Evolutionary conservation across 2,329 filamentous ascomycete species (phyloP).

Genomic region (Botrytis porri): DNA sequence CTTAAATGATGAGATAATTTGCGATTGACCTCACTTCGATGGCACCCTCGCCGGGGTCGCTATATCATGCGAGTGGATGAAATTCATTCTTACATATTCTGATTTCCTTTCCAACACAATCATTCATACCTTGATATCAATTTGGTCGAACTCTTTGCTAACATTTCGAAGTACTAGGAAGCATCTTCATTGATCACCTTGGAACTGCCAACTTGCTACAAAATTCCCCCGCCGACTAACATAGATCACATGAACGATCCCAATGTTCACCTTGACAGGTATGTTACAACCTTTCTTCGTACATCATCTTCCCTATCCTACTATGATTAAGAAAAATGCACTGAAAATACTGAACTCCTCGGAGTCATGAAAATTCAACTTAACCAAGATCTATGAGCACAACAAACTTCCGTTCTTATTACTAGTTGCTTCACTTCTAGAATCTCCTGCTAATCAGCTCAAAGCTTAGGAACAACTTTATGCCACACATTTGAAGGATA

Average conservation of each 20-base stretch:
- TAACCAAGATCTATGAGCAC: constrained; percentile 42
- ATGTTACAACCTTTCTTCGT: not conserved
- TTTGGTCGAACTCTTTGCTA: not conserved
- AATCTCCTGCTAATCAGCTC: not conserved
- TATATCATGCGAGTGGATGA: constrained; percentile 75
- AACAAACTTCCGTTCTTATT: not conserved
- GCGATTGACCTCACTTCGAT: constrained; percentile 87
- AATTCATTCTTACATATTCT: constrained; percentile 99
- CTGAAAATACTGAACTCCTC: constrained; percentile 41
- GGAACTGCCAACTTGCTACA: not conserved
- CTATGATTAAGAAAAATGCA: constrained; percentile 41
- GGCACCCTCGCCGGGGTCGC: constrained; percentile 89
- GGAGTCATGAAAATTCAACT: constrained; percentile 36
- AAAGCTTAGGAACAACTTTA: not conserved
- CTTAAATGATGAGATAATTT: constrained; percentile 94
- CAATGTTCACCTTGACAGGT: not conserved
- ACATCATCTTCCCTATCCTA: not conserved
- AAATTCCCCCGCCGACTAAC: not conserved
- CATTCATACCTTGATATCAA: not conserved
- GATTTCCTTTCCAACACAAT: constrained; percentile 45
- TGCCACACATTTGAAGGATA: too few relatives aligned
- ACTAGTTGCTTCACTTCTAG: not conserved
- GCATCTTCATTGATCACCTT: too few relatives aligned
- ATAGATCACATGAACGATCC: not conserved
- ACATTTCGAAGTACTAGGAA: constrained; percentile 12